Evolutionary conservation across 2,329 filamentous ascomycete genomes (phyloP).

Genomic region (Fusarium phyllophilum): DNA sequence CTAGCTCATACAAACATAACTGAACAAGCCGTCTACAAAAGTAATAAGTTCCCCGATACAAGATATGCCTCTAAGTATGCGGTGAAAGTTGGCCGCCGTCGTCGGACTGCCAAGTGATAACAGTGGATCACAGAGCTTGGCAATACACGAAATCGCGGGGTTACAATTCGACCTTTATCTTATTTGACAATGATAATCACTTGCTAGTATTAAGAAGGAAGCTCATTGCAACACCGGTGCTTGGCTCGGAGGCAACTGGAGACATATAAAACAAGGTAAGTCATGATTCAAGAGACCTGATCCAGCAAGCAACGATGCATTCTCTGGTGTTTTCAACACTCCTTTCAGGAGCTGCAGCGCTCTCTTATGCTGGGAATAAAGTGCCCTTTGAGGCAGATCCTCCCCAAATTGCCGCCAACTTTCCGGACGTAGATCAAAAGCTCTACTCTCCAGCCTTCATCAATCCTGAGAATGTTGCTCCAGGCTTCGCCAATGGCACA

Average conservation of each 20-base stretch:
- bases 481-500: constrained; percentile 23
- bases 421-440: constrained; percentile 13
- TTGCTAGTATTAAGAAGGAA: background rate
- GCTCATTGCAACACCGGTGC: background rate
- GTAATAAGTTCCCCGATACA: background rate
- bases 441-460: constrained; percentile 32
- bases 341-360: background rate
- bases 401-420: constrained; percentile 16
- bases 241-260: background rate
- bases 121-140: background rate
- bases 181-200: background rate
- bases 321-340: background rate
- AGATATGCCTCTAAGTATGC: accelerated
- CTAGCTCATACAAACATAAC: too few species aligned
- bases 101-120: background rate
- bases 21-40: too few species aligned
- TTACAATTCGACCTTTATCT: background rate
- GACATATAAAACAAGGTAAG: background rate
- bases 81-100: background rate
- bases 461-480: background rate
- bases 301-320: background rate
- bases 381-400: constrained; percentile 1
- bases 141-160: background rate
- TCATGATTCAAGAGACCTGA: too few species aligned
- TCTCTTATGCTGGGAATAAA: constrained; percentile 19